Percentiles rank a stretch among this genome's conserved stretches.
phyloP scores from a whole-genome alignment of 176 grass and related monocot species.

The Dendrocalamus sinicus region DNA sequence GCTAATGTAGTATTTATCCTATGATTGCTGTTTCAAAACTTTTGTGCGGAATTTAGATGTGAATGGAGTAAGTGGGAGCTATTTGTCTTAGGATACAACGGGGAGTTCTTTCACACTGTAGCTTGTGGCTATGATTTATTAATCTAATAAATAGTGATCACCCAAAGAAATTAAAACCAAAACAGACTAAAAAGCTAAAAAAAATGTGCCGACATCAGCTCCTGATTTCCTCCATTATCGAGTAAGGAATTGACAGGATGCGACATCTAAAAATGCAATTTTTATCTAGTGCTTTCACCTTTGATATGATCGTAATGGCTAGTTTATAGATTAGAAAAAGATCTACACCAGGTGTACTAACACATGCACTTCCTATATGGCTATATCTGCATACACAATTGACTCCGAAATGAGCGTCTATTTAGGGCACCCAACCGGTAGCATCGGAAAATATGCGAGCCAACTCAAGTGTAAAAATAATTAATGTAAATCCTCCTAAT shows the following conservation, averaged over 20 bases:
- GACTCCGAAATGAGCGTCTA: background rate
- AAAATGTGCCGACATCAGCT: background rate
- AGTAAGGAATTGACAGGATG: slow-evolving; percentile 42
- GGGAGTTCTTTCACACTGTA: too few relatives aligned
- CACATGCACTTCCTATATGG: slow-evolving; percentile 34
- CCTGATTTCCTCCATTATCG: slow-evolving; percentile 46
- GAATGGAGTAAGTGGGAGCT: slow-evolving; percentile 39
- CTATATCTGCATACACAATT: background rate
- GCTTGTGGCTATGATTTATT: too few relatives aligned
- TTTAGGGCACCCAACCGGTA: slow-evolving; percentile 3
- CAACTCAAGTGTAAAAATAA: background rate
- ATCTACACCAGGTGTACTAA: slow-evolving; percentile 40
- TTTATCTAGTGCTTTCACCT: slow-evolving; percentile 49
- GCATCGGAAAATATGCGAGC: background rate
- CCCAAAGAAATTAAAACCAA: too few relatives aligned
- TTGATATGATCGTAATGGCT: slow-evolving; percentile 43
- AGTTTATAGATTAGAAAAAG: slow-evolving; percentile 45
- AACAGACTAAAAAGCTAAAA: too few relatives aligned
- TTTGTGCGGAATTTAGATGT: slow-evolving; percentile 32
- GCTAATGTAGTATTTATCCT: slow-evolving; percentile 18
- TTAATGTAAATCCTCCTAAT: too few relatives aligned
- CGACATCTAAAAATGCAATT: slow-evolving; percentile 41
- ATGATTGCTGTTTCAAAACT: slow-evolving; percentile 33
- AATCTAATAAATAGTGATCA: too few relatives aligned
- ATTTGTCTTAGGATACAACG: slow-evolving; percentile 45